Evolutionary conservation across 1,139 yeast species (phyloP), one percentile per base, ranked within the genome.

Genomic region (Saccharomyces hybrid): DNA sequence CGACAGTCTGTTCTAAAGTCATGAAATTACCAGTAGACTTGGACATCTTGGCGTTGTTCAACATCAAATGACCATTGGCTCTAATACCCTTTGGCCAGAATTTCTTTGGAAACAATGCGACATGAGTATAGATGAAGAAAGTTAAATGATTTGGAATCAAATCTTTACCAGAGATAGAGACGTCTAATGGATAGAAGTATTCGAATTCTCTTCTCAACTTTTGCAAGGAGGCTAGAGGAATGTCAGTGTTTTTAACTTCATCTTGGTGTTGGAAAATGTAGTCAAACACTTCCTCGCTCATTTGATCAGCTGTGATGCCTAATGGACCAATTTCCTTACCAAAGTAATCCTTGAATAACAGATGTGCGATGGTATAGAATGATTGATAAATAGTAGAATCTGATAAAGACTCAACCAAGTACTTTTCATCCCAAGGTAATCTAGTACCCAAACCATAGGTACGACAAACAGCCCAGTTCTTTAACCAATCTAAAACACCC

Each of bases 401-500:
- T 47, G 96, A 88, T 64, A 95, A 80, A 21, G 97, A 90, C 75
- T 95, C 99, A 56, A 95, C 93, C 68, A 95, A 81, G 69, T 86
- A 91, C 71, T 85, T 85, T 63, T 87, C 85, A 75, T 95, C 99
- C 99, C 99, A 95, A 59, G 99, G 99, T 63, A 95, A 82, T 71
- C 78, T 85, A 57, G 98, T 85, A 71, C 99, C 99, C 64, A 95
- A 80, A 71, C 99, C 99, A 66, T 88, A 95, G 60, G 95, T 86
- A 79, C 99, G 88, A 57, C 96, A 88, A 59, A 95, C 88, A 53
- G 99, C 99, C 99, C 99, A 95, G 76, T 90, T 91, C 76, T 87
- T 88, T 70, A 95, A 82, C 99, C 99, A 95, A 63, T 86, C 95
- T 64, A 95, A 79, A 56, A 88, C 96, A 73, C 91, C 93, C 74